Conservation (phyloP, 768 basidiomycete genomes). For the Leccinum rimulosum region DNA sequence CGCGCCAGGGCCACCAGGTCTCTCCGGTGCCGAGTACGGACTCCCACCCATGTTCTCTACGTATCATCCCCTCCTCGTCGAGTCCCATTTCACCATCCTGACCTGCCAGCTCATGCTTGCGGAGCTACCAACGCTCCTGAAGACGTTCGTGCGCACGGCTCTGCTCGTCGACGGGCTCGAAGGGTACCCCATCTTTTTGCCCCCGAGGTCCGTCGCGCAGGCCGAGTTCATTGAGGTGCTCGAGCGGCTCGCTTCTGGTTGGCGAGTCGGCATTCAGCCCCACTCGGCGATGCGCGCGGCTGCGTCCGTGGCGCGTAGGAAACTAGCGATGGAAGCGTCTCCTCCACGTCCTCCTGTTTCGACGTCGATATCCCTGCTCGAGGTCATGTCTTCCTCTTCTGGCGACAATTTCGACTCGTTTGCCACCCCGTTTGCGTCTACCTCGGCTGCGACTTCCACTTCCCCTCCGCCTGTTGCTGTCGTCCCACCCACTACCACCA, state of each 20-base stretch:
- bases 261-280: constrained; percentile 63
- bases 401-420: constrained; percentile 18
- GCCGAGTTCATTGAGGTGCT: constrained; percentile 86
- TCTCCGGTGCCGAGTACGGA: constrained; percentile 37
- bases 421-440: constrained; percentile 18
- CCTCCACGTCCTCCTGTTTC: constrained; percentile 21
- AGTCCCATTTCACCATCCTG: constrained; percentile 80
- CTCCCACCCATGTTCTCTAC: constrained; percentile 72
- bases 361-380: constrained; percentile 21
- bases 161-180: constrained; percentile 77
- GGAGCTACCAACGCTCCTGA: constrained; percentile 61
- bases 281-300: constrained; percentile 43
- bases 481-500: background rate
- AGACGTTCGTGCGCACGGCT: constrained; percentile 64
- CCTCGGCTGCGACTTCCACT: constrained; percentile 13
- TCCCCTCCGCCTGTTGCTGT: background rate
- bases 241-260: constrained; percentile 75
- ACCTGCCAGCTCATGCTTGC: constrained; percentile 76
- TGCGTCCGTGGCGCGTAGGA: constrained; percentile 33
- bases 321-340: constrained; percentile 42
- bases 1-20: constrained; percentile 27
- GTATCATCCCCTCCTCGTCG: constrained; percentile 87
- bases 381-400: constrained; percentile 27
- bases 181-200: constrained; percentile 85
- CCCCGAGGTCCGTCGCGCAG: constrained; percentile 85